A percentile compares a stretch with the other conserved stretches of the same genome.
phyloP scores from a whole-genome alignment of 2,329 filamentous ascomycete species.

The Ascochyta fabae region DNA sequence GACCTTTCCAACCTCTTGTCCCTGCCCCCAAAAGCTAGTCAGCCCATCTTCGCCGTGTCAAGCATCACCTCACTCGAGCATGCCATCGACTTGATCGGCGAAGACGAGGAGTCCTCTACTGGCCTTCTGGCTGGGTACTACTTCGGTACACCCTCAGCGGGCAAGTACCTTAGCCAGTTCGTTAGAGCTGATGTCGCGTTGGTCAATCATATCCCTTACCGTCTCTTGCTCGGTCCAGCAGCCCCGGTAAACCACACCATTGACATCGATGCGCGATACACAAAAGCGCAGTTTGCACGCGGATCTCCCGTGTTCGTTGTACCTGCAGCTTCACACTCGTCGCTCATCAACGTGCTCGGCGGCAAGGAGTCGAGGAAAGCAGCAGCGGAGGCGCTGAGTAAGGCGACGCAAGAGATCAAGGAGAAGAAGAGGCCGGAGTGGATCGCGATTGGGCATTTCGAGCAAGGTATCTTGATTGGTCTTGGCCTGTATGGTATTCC shows the following conservation, averaged over 20 bases:
- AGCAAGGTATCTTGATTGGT: conserved; percentile 45
- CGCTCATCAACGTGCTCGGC: conserved; percentile 26
- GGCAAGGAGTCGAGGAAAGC: conserved; percentile 20
- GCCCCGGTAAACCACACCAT: conserved; percentile 26
- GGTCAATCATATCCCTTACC: conserved; percentile 64
- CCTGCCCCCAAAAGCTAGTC: conserved; percentile 48
- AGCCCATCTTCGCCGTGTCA: conserved; percentile 56
- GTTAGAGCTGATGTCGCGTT: conserved; percentile 58
- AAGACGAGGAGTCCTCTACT: conserved; percentile 33
- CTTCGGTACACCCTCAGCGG: conserved; percentile 58
- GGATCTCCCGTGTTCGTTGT: conserved; percentile 26
- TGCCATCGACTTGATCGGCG: conserved; percentile 56
- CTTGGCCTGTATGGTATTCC: conserved; percentile 45
- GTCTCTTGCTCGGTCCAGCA: conserved; percentile 55
- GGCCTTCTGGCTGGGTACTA: conserved; percentile 58
- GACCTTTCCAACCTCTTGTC: conserved; percentile 34
- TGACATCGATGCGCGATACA: conserved; percentile 29
- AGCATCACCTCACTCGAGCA: conserved; percentile 60
- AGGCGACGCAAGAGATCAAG: conserved; percentile 35
- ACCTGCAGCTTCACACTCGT: conserved; percentile 16
- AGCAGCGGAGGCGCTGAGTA: conserved; percentile 20
- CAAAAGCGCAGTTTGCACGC: conserved; percentile 27
- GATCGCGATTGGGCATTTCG: conserved; percentile 40
- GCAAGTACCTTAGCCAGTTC: conserved; percentile 67
- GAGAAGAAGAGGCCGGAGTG: conserved; percentile 44